Base-by-base conservation (phyloP, 805 yeast genomes). In the Yamadazyma tumulicola region DNA sequence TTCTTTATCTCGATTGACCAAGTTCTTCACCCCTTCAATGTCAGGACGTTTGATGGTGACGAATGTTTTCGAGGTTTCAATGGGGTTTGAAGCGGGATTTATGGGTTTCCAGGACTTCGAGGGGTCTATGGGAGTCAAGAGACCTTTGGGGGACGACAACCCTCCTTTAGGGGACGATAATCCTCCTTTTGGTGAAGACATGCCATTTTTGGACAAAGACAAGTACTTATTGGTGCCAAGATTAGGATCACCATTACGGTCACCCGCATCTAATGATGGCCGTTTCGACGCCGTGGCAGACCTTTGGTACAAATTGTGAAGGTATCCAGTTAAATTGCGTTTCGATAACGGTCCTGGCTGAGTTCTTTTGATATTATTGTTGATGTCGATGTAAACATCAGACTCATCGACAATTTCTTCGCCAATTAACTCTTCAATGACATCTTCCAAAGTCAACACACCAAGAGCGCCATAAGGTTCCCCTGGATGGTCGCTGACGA, bases 401-500 rank as follows among this genome's bases (percentile, higher is more conserved):
- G 88, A 79, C 62, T 91, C 98, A 55, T 91, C 98, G 26, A 91
- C 91, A 52, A 91, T 91, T 57, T 91, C 98, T 61, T 91, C 97
- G 32, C 98, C 98, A 57, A 91, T 91, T 45, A 91, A 72, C 61
- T 91, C 98, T 59, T 91, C 98, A 53, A 91, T 93, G n/a, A 91
- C 97, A 54, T 91, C 98, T 61, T 91, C 98, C 41, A 91, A 68
- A 1, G 98, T 91, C 28, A 91, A 67, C 7, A 91, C 95, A 45
- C 98, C 98, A 20, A 83, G 56, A 1, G 96, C 93, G 14, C 97
- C 97, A 25, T 71, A 69, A 1, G 82, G 72, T 47, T 72, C 76
- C 28, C 98, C 98, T 0, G 97, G 97, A 29, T 70, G 69, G 38
- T 79, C 81, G 44, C 91, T 79, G 6, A 91, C 96, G 23, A 89